Conservation (phyloP, 768 basidiomycete genomes). For the Xerocomus potaroensis region DNA sequence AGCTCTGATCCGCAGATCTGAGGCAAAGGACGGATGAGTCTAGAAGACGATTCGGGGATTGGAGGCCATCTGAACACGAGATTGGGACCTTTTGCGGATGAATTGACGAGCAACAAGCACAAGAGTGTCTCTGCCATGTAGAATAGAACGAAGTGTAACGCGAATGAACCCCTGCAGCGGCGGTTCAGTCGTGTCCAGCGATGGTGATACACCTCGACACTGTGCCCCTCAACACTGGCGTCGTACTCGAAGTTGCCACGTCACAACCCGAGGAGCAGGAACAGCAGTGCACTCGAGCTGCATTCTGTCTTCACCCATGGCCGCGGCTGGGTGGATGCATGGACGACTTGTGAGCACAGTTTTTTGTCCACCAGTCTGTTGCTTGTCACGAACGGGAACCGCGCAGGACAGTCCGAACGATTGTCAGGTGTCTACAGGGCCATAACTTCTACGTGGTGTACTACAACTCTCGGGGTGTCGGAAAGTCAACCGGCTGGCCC, state of each 20-base stretch:
- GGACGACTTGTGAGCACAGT: constrained; percentile 63
- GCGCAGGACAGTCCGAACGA: constrained; percentile 37
- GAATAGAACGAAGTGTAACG: too few relatives aligned
- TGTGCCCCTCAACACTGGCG: constrained; percentile 33
- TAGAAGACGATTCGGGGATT: constrained; percentile 53
- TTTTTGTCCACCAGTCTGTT: neutral
- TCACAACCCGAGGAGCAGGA: constrained; percentile 26
- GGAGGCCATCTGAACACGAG: constrained; percentile 87
- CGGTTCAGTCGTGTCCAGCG: too few relatives aligned
- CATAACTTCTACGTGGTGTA: constrained; percentile 55
- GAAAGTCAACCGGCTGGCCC: constrained; percentile 65
- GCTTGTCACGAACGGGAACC: neutral
- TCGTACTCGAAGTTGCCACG: constrained; percentile 41
- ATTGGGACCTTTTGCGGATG: constrained; percentile 74
- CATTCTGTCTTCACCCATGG: constrained; percentile 81
- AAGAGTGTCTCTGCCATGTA: constrained; percentile 77
- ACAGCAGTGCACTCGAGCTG: constrained; percentile 40
- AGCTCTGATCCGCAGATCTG: constrained; percentile 42
- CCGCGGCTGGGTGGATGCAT: constrained; percentile 77
- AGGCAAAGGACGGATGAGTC: constrained; percentile 70
- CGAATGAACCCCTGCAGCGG: too few relatives aligned
- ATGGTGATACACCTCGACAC: constrained; percentile 9
- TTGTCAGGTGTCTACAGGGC: constrained; percentile 40
- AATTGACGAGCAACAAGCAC: constrained; percentile 78
- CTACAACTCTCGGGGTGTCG: constrained; percentile 79